Evolutionary conservation across 1,284 basidiomycete genomes (phyloP).

Genomic region (Naganishia liquefaciens): DNA sequence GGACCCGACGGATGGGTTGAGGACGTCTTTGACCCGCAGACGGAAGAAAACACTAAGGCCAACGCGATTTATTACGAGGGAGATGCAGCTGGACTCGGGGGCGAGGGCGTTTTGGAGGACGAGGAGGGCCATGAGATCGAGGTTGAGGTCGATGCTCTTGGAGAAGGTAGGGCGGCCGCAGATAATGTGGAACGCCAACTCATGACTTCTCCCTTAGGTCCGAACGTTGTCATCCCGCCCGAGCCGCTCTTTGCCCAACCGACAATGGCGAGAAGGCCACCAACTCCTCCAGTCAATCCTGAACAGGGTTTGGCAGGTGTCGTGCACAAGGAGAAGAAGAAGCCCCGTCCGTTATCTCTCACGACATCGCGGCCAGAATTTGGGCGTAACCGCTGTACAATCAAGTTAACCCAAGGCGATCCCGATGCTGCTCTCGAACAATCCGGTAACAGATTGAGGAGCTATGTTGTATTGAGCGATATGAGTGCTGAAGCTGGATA

Average conservation of each 20-base stretch:
- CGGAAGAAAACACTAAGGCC: slow-evolving; percentile 67
- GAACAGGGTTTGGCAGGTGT: slow-evolving; percentile 19
- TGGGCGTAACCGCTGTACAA: slow-evolving; percentile 88
- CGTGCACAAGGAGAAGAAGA: slow-evolving; percentile 41
- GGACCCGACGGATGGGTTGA: slow-evolving; percentile 54
- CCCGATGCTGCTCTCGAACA: slow-evolving; percentile 62
- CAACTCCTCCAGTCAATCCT: slow-evolving; percentile 2
- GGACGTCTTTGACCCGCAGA: slow-evolving; percentile 73
- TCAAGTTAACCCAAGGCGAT: slow-evolving; percentile 81
- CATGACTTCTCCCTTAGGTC: slow-evolving; percentile 68
- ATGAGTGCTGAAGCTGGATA: slow-evolving; percentile 87
- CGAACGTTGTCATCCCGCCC: slow-evolving; percentile 70
- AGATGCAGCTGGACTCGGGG: slow-evolving; percentile 38
- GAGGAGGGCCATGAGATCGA: slow-evolving; percentile 59
- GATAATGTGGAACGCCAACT: not conserved
- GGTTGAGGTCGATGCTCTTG: slow-evolving; percentile 51
- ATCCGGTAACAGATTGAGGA: slow-evolving; percentile 62
- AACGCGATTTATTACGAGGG: slow-evolving; percentile 64
- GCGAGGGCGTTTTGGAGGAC: slow-evolving; percentile 48
- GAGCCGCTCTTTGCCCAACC: slow-evolving; percentile 45
- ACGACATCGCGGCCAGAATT: slow-evolving; percentile 76
- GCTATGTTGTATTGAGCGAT: slow-evolving; percentile 90
- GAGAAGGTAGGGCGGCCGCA: slow-evolving; percentile 41
- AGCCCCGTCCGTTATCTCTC: slow-evolving; percentile 57
- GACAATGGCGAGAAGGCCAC: slow-evolving; percentile 33